Evolutionary conservation across 352 stramenopile genomes (phyloP).

Genomic region (Globisporangium viniferum): DNA sequence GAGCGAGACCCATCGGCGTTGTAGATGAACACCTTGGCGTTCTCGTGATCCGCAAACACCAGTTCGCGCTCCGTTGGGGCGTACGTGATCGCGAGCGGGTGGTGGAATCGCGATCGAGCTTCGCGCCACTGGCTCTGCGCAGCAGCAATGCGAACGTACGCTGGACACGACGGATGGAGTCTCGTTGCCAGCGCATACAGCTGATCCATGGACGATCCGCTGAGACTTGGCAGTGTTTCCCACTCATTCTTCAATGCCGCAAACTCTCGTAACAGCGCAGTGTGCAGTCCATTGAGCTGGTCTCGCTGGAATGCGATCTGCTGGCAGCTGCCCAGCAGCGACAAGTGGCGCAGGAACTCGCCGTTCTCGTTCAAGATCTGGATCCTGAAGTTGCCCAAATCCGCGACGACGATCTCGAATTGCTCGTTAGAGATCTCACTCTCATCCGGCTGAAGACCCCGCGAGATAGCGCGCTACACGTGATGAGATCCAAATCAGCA

Average conservation of each 20-base stretch:
- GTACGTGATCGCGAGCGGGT: constrained; percentile 37
- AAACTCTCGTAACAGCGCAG: constrained; percentile 30
- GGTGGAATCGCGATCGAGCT: constrained; percentile 38
- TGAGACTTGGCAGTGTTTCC: constrained; percentile 18
- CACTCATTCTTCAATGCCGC: constrained; percentile 18
- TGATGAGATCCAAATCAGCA: background rate
- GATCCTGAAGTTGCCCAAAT: constrained; percentile 63
- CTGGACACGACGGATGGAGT: constrained; percentile 37
- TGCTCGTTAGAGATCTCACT: constrained; percentile 52
- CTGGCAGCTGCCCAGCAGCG: constrained; percentile 36
- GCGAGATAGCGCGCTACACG: constrained; percentile 34
- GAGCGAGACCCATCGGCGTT: constrained; percentile 44
- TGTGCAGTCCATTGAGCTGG: constrained; percentile 26
- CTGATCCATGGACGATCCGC: constrained; percentile 23
- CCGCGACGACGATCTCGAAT: constrained; percentile 65
- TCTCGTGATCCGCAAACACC: constrained; percentile 49
- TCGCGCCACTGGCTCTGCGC: constrained; percentile 28
- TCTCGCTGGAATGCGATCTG: constrained; percentile 43
- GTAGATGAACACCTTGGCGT: constrained; percentile 46
- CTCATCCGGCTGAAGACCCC: constrained; percentile 31
- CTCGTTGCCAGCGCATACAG: constrained; percentile 35
- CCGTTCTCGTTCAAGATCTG: constrained; percentile 67
- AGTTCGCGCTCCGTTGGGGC: constrained; percentile 34
- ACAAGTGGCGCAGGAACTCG: constrained; percentile 47
- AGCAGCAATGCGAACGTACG: constrained; percentile 36